These are phyloP conservation scores for Taphrina sp. DNA, from an alignment of 1,139 yeast species.

Conservation along the genomic window DNA sequence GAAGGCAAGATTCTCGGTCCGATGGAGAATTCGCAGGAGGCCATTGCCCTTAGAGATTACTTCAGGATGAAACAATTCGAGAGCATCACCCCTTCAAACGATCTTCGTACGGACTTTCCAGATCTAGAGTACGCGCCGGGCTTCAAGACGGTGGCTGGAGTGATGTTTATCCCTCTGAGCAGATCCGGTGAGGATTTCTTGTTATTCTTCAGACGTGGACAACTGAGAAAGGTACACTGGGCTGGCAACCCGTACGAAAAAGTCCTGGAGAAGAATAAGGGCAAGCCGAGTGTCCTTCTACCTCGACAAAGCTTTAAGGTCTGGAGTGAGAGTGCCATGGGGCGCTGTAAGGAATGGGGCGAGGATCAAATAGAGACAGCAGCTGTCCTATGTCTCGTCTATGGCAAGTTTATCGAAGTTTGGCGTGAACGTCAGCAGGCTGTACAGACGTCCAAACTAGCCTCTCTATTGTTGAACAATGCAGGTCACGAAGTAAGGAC, in stretches of 20 bases:
- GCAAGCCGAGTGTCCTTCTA: slow-evolving; percentile 4
- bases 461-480: slow-evolving; percentile 63
- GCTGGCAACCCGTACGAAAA: slow-evolving; percentile 34
- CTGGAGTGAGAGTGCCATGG: slow-evolving; percentile 32
- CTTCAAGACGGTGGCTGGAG: slow-evolving; percentile 27
- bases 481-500: slow-evolving; percentile 91
- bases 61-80: slow-evolving; percentile 22
- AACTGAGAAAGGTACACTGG: slow-evolving; percentile 30
- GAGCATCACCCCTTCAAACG: slow-evolving; percentile 23
- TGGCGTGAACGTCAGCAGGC: slow-evolving; percentile 31
- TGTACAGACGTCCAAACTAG: slow-evolving; percentile 21
- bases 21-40: slow-evolving; percentile 24
- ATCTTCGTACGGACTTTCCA: slow-evolving; percentile 27
- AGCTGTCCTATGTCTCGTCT: slow-evolving; percentile 28
- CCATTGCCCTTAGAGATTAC: slow-evolving; percentile 24
- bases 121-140: slow-evolving; percentile 24
- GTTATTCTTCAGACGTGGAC: slow-evolving; percentile 28
- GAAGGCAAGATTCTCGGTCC: slow-evolving; percentile 30
- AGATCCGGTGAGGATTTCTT: slow-evolving; percentile 29
- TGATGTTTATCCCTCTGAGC: slow-evolving; percentile 27
- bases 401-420: slow-evolving; percentile 31
- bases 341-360: slow-evolving; percentile 28
- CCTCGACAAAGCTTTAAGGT: slow-evolving; percentile 32
- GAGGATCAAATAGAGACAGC: slow-evolving; percentile 32
- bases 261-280: slow-evolving; percentile 19